A percentile compares a stretch with the other conserved stretches of the same genome.
phyloP scores from a whole-genome alignment of 2,329 filamentous ascomycete genomes.

The Fusarium robinianum region DNA sequence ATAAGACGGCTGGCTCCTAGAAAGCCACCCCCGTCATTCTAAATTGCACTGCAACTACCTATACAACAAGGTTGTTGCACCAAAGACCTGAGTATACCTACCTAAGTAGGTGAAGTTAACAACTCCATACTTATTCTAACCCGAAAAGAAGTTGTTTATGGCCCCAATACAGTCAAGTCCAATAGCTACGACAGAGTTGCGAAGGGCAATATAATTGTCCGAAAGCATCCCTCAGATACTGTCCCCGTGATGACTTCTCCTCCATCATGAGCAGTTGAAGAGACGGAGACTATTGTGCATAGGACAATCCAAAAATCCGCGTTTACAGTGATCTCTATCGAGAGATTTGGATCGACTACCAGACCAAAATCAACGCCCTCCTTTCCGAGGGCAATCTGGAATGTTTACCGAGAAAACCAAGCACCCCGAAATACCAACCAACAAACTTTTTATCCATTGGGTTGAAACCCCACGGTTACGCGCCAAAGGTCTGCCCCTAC shows the following conservation, averaged over 20 bases:
- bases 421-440: constrained; percentile 15
- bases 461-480: constrained; percentile 9
- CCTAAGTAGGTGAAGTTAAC: no score
- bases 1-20: constrained; percentile 20
- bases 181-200: no score
- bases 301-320: constrained; percentile 18
- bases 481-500: constrained; percentile 33
- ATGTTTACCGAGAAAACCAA: constrained; percentile 29
- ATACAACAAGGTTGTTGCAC: no score
- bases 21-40: constrained; percentile 1
- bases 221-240: no score
- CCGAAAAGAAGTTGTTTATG: no score
- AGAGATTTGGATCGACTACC: constrained; percentile 24
- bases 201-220: no score
- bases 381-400: constrained; percentile 27
- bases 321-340: constrained; percentile 19
- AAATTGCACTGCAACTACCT: no score
- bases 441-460: constrained; percentile 4
- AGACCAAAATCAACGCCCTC: constrained; percentile 29
- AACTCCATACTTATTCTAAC: no score
- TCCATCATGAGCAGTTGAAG: constrained; percentile 26
- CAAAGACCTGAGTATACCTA: no score
- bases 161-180: no score
- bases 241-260: no score
- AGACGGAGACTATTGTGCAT: constrained; percentile 24